phyloP scores from a whole-genome alignment of 2,329 filamentous ascomycete genomes.

The Sphaerulina musiva region DNA sequence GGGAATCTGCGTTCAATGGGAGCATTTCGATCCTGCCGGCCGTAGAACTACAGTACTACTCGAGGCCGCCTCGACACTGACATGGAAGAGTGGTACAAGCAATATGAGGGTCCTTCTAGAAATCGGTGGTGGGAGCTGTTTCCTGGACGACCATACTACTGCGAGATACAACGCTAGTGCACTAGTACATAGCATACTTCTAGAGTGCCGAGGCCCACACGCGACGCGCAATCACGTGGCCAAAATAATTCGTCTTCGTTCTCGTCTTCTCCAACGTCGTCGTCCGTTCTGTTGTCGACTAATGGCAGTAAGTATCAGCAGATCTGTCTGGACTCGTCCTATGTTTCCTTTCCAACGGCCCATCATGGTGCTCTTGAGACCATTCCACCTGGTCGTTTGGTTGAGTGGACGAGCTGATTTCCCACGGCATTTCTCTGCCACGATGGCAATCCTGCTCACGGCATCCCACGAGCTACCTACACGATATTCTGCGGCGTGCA shows the following conservation, averaged over 20 bases:
- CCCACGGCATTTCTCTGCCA: background rate
- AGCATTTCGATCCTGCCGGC: constrained; percentile 4
- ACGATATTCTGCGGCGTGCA: constrained; percentile 1
- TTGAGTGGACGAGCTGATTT: background rate
- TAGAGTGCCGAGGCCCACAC: background rate
- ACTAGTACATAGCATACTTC: too few relatives aligned
- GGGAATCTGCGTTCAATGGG: background rate
- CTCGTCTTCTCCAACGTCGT: background rate
- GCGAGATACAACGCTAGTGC: background rate
- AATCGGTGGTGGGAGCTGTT: background rate
- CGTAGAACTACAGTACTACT: background rate
- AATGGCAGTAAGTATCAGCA: background rate
- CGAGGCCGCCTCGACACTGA: background rate
- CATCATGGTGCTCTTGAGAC: too few relatives aligned
- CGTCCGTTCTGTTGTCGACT: background rate
- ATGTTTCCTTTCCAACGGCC: background rate
- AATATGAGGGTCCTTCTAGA: background rate
- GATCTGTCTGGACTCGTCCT: background rate
- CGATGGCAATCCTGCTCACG: background rate
- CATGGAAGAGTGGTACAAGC: background rate
- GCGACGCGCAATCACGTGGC: background rate
- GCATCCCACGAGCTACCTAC: constrained; percentile 1
- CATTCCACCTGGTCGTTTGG: too few relatives aligned
- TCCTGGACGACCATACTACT: background rate
- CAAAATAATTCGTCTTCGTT: background rate